phyloP scores from a whole-genome alignment of 495 filamentous ascomycete genomes.

The Aspergillus haitiensis region DNA sequence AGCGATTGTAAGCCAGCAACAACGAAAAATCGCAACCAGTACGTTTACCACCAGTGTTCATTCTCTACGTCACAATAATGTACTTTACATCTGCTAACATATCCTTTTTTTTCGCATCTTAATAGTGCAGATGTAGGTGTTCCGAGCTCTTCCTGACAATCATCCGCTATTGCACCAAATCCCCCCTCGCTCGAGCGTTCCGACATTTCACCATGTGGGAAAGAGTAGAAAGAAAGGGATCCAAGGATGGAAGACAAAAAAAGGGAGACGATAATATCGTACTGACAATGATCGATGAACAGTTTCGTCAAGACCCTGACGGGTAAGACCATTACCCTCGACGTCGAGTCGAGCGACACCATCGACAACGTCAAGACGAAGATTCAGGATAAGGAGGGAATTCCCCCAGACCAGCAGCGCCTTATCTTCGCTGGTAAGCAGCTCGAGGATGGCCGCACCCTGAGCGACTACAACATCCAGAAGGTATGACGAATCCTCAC shows the following conservation, averaged over 20 bases:
- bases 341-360: constrained; percentile 97
- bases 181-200: constrained; percentile 2
- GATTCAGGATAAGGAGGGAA: constrained; percentile 99
- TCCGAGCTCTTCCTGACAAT: constrained; percentile 5
- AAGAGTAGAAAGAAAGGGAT: not conserved
- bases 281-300: constrained; percentile 41
- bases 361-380: constrained; percentile 98
- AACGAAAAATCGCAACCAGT: constrained; percentile 61
- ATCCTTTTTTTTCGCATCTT: constrained; percentile 40
- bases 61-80: constrained; percentile 2
- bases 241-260: not conserved
- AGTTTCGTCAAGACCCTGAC: constrained; percentile 98
- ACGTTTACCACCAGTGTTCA: constrained; percentile 38
- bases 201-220: not conserved
- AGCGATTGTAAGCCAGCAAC: constrained; percentile 51
- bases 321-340: constrained; percentile 99
- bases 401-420: constrained; percentile 98
- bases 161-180: constrained; percentile 13
- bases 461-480: constrained; percentile 99
- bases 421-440: constrained; percentile 99
- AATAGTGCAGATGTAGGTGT: constrained; percentile 78
- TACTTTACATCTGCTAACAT: constrained; percentile 34
- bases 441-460: constrained; percentile 97
- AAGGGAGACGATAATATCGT: constrained; percentile 12
- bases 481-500: constrained; percentile 63